A percentile compares a stretch with the other conserved stretches of the same genome.
Evolutionary conservation across 164 flowering plant genomes (phyloP).

Genomic region (grape (Vitis vinifera)): ASM3070453v1 NC_081812.1:2506501-2507000

Average conservation of each 20-base stretch:
- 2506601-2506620: constrained; percentile 68
- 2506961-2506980: constrained; percentile 70
- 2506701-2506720: constrained; percentile 56
- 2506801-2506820: background rate
- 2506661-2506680: constrained; percentile 65
- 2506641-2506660: constrained; percentile 60
- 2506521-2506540: no score
- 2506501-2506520: background rate
- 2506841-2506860: background rate
- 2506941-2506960: constrained; percentile 75
- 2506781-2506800: background rate
- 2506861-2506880: constrained; percentile 49
- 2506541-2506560: background rate
- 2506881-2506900: constrained; percentile 81
- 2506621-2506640: constrained; percentile 73
- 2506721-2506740: constrained; percentile 71
- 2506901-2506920: constrained; percentile 77
- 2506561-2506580: constrained; percentile 34
- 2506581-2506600: constrained; percentile 54
- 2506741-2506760: constrained; percentile 72
- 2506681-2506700: constrained; percentile 74
- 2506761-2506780: constrained; percentile 65
- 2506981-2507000: constrained; percentile 77
- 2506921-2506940: constrained; percentile 87
- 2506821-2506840: background rate